Conservation (phyloP, 108 stramenopile genomes). For the Cyclotella cryptica region DNA sequence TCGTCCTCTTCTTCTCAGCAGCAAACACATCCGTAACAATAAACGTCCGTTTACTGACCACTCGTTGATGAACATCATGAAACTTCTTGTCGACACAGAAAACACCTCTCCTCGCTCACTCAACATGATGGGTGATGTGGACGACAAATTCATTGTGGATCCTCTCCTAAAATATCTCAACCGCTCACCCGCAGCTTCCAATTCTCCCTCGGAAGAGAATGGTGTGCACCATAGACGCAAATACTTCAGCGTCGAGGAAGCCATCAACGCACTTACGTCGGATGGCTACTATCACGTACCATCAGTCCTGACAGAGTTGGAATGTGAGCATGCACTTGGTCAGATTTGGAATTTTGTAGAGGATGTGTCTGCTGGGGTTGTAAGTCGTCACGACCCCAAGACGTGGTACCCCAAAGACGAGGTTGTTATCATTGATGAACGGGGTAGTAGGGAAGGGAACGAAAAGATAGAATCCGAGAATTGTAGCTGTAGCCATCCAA, state of each 20-base stretch:
- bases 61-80: no score
- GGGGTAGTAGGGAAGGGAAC: not conserved
- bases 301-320: constrained; percentile 42
- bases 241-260: constrained; percentile 20
- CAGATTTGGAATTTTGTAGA: constrained; percentile 66
- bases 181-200: not conserved
- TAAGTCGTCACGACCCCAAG: constrained; percentile 42
- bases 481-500: no score
- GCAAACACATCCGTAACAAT: no score
- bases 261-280: constrained; percentile 31
- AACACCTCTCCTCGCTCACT: no score
- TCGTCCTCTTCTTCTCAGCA: no score
- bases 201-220: no score
- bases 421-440: not conserved
- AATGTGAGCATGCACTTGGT: constrained; percentile 51
- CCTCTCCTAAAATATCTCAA: constrained; percentile 42
- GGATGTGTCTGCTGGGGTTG: constrained; percentile 55
- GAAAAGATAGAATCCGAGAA: not conserved
- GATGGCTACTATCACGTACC: constrained; percentile 51
- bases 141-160: constrained; percentile 32
- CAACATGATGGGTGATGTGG: no score
- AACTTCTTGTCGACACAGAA: no score
- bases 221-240: no score
- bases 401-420: constrained; percentile 43
- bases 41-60: no score